Base-by-base conservation (phyloP, 345 rosid species). In the Toxicodendron radicans region DNA sequence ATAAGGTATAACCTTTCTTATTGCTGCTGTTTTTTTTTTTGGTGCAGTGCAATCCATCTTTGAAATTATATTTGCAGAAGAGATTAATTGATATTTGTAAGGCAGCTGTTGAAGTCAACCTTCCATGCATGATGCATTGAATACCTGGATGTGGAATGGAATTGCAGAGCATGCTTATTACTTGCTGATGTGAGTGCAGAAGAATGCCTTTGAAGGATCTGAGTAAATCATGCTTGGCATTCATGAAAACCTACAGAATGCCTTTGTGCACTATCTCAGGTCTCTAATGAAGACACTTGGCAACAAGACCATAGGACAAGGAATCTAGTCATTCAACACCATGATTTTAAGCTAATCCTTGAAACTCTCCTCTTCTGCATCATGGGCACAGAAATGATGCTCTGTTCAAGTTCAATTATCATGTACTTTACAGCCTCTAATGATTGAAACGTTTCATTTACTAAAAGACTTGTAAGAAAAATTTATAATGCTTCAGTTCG, bases 11-110 rank as follows among this genome's bases (percentile, higher is more conserved):
- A 70, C 24, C 23, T 32, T 33, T 51, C 16, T 71, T 68, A 20
- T 77, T 48, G 72, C n/a, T 18, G 16, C 12, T 58, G 68, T 20
- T 52, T 9, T 8, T 79, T 58, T 72, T 20, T 52, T 9, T 5
- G 77, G 61, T 81, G 81, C 90, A 91, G 96, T 91, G 48, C 85
- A 83, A 77, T 72, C 57, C 71, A 81, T 91, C 70, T 83, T 82
- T 54, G 90, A 91, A 73, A 81, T 87, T 78, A 62, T 91, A 75
- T 84, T 91, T 48, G 88, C 90, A 0, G 92, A 91, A 74, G 93
- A 89, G 62, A 85, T 78, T 20, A 75, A 81, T 63, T 81, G 74
- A 70, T 21, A 5, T 66, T 58, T 53, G 13, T 13, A 8, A 18
- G 2, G n/a, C 21, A 3, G n/a, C 20, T 16, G 11, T 43, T 30